A percentile compares a stretch with the other conserved stretches of the same genome.
Evolutionary conservation across 2,329 filamentous ascomycete genomes (phyloP).

Genomic region (Scytalidium sp.): DNA sequence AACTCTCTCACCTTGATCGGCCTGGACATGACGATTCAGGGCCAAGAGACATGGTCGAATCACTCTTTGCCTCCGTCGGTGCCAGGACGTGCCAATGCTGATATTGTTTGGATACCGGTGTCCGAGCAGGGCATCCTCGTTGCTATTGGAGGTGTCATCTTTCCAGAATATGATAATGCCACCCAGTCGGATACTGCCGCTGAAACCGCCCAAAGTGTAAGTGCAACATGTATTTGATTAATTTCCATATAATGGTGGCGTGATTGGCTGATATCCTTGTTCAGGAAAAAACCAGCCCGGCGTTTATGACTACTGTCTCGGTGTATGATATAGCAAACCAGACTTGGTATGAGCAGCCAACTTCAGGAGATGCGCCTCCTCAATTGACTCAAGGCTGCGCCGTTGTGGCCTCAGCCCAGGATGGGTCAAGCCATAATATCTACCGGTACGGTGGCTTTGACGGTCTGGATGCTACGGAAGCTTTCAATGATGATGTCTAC

Average conservation of each 20-base stretch:
- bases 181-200: constrained; percentile 20
- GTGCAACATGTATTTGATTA: constrained; percentile 7
- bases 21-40: constrained; percentile 54
- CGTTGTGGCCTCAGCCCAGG: constrained; percentile 64
- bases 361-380: constrained; percentile 57
- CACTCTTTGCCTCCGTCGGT: constrained; percentile 46
- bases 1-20: constrained; percentile 57
- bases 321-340: constrained; percentile 73
- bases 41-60: constrained; percentile 54
- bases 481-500: constrained; percentile 72
- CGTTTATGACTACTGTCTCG: constrained; percentile 70
- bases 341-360: constrained; percentile 72
- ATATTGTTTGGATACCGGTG: constrained; percentile 74
- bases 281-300: constrained; percentile 61
- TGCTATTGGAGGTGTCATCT: constrained; percentile 70
- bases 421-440: constrained; percentile 72
- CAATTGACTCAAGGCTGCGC: constrained; percentile 72
- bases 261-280: constrained; percentile 16
- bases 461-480: constrained; percentile 37
- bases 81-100: constrained; percentile 57
- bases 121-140: constrained; percentile 73
- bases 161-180: constrained; percentile 46
- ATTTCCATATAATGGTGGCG: too few species aligned
- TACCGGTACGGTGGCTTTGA: constrained; percentile 76
- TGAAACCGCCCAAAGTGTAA: constrained; percentile 37